A percentile compares a stretch with the other conserved stretches of the same genome.
phyloP scores from a whole-genome alignment of 106 monocot species.

The Dioscorea dumetorum region DNA sequence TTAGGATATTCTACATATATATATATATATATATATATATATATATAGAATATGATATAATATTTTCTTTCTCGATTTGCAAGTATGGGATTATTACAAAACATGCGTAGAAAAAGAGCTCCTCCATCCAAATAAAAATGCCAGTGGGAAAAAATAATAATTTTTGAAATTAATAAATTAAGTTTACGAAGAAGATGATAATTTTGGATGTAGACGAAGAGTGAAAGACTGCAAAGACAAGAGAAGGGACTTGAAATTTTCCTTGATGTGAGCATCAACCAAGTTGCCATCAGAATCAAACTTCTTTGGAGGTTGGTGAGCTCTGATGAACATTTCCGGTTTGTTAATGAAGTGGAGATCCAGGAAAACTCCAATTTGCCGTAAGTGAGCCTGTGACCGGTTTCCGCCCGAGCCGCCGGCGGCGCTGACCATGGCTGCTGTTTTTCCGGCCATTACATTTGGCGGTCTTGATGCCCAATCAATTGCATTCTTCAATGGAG shows the following conservation, averaged over 20 bases:
- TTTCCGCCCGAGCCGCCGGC: constrained; percentile 50
- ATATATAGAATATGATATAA: too few species aligned
- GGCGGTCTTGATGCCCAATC: constrained; percentile 65
- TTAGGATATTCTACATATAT: too few species aligned
- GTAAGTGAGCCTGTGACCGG: constrained; percentile 62
- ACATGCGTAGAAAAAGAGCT: too few species aligned
- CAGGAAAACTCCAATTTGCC: constrained; percentile 58
- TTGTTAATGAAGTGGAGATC: constrained; percentile 87
- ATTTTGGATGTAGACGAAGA: too few species aligned
- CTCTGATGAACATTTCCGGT: constrained; percentile 49
- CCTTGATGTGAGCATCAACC: constrained; percentile 42
- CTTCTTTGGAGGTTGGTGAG: constrained; percentile 31
- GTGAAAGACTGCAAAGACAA: constrained; percentile 52
- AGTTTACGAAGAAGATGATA: too few species aligned
- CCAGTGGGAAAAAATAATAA: too few species aligned
- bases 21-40: too few species aligned
- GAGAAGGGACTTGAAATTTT: constrained; percentile 41
- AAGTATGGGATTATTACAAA: too few species aligned
- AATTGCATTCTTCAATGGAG: constrained; percentile 62
- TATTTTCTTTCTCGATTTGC: too few species aligned
- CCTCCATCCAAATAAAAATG: too few species aligned
- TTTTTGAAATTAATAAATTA: too few species aligned
- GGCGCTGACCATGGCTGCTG: constrained; percentile 53
- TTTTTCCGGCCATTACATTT: constrained; percentile 53
- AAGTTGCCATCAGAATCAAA: constrained; percentile 54